A percentile compares a stretch with the other conserved stretches of the same genome.
Conservation (phyloP, 2,329 filamentous ascomycete genomes). For the Stylonectria norvegica region DNA sequence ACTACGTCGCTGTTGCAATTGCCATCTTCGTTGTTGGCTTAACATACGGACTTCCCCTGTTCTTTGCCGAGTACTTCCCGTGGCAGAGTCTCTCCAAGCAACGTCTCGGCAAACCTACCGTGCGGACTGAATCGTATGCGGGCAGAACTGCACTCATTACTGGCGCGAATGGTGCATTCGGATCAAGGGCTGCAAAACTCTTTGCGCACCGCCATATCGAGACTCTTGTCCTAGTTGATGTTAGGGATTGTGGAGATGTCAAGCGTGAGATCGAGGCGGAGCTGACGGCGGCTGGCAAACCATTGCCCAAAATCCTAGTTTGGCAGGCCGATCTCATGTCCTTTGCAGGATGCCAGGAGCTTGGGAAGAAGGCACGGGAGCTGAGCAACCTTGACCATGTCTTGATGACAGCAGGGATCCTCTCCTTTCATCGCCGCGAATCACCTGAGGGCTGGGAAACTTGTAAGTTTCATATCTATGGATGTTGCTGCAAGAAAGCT, state of each 20-base stretch:
- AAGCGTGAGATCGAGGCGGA: constrained; percentile 34
- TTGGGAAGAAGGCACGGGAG: constrained; percentile 27
- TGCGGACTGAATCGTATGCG: constrained; percentile 34
- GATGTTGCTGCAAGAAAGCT: not conserved
- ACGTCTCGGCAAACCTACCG: constrained; percentile 31
- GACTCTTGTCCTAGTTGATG: constrained; percentile 36
- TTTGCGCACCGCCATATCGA: constrained; percentile 33
- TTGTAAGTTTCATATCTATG: constrained; percentile 22
- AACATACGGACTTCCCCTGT: constrained; percentile 29
- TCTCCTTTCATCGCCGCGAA: constrained; percentile 33
- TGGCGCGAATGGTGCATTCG: constrained; percentile 36
- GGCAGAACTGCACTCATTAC: constrained; percentile 36
- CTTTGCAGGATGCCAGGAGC: constrained; percentile 32
- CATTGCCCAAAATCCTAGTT: constrained; percentile 31
- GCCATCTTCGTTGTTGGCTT: constrained; percentile 18
- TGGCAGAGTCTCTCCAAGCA: constrained; percentile 32
- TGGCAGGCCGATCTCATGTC: constrained; percentile 38
- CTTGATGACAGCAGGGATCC: constrained; percentile 36
- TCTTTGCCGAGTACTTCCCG: constrained; percentile 36
- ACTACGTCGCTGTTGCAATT: constrained; percentile 9
- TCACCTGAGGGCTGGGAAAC: constrained; percentile 40
- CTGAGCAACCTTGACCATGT: constrained; percentile 34
- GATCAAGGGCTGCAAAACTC: constrained; percentile 34
- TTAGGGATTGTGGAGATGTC: constrained; percentile 31
- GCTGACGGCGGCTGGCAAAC: constrained; percentile 21